Base-by-base conservation (phyloP, 1,139 yeast species). In the Nakaseomyces kungkrabaensis region DNA sequence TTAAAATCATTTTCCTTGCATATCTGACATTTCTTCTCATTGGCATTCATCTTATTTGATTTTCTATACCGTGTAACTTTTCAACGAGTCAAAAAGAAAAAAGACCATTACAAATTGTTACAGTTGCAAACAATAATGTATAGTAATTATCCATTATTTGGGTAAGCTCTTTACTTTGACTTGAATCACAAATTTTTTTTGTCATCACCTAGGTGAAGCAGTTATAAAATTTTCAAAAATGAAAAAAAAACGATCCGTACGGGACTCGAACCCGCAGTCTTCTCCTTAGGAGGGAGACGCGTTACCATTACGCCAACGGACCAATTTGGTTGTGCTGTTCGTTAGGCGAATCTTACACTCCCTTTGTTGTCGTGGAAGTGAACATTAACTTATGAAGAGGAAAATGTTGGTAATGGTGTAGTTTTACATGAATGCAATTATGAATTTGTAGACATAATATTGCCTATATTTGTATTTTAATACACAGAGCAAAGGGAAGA, bases 261-360 rank as follows among this genome's bases (percentile, higher is more conserved):
- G 90, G 89, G 90, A 83, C 89, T 83, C 89, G 90, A 83, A 83
- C 90, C 89, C 90, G 87, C 88, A 83, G 83, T 83, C 90, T 82
- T 78, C 88, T 85, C 85, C 88, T 83, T 82, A 83, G 89, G 90
- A 83, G 90, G 87, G 88, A 85, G 87, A 82, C 81, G 90, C 90
- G 87, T 83, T 83, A 82, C 90, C 89, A 83, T 83, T 83, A 81
- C 87, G 90, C 90, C 89, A 83, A 82, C 80, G 80, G 84, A 81
- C 84, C 85, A 33, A 8, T 11, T 8, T 22, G 10, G 41, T 24
- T 37, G 11, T 8, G 37, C 7, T 37, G 26, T 9, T 17, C 38
- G 29, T 26, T 37, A 5, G 9, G 11, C 6, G 33, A 36, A 34
- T 4, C 10, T 6, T 34, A n/a, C 24, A 8, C 17, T 25, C 34